A percentile compares a stretch with the other conserved stretches of the same genome.
phyloP scores from a whole-genome alignment of 2,329 filamentous ascomycete species.

The Ophiocordyceps australis region DNA sequence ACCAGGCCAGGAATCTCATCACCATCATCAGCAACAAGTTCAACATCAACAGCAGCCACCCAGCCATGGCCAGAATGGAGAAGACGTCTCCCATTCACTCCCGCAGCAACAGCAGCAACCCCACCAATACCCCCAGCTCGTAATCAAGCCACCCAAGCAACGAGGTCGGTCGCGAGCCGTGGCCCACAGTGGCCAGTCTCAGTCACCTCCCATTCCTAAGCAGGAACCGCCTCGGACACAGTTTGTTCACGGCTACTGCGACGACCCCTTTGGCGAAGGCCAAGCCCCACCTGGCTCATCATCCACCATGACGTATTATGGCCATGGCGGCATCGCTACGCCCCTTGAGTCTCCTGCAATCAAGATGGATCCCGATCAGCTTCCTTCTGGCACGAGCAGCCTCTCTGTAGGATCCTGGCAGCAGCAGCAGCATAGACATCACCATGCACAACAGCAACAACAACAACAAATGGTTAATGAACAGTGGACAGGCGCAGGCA shows the following conservation, averaged over 20 bases:
- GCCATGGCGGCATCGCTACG: constrained; percentile 13
- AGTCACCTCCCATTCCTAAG: constrained; percentile 5
- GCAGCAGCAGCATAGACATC: constrained; percentile 4
- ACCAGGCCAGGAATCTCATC: too few species aligned
- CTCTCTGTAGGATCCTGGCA: constrained; percentile 5
- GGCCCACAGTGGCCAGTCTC: constrained; percentile 4
- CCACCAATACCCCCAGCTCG: constrained; percentile 13
- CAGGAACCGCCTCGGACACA: constrained; percentile 6
- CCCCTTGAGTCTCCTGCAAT: constrained; percentile 19
- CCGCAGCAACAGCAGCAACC: constrained; percentile 7
- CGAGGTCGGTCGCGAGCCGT: constrained; percentile 7
- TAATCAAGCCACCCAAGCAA: constrained; percentile 15
- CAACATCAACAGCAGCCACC: too few species aligned
- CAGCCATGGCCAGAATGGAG: too few species aligned
- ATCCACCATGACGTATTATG: constrained; percentile 12
- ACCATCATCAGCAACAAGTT: too few species aligned
- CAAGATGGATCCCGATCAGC: constrained; percentile 11
- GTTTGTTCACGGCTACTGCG: constrained; percentile 17
- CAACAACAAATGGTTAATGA: constrained; percentile 4
- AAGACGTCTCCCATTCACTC: too few species aligned
- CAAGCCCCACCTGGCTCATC: constrained; percentile 7
- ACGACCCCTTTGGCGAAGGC: constrained; percentile 19
- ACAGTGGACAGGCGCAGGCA: constrained; percentile 8
- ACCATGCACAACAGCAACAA: too few species aligned
- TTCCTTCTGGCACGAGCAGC: constrained; percentile 7